Evolutionary conservation across 2,329 filamentous ascomycete genomes (phyloP).

Genomic region (Trichoderma sp.): DNA sequence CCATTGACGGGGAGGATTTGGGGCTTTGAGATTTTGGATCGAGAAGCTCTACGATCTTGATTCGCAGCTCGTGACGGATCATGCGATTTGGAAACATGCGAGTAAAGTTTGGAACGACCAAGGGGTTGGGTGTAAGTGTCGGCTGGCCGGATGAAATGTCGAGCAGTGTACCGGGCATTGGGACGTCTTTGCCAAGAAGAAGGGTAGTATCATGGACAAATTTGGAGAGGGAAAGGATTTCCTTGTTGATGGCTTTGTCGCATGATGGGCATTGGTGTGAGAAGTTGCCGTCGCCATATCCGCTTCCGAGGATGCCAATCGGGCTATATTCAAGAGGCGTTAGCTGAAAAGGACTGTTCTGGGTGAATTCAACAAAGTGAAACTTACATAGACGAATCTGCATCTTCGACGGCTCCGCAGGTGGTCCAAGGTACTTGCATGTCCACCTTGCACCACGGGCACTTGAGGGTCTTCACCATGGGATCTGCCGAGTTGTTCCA

Average conservation of each 20-base stretch:
- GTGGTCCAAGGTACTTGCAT: constrained; percentile 61
- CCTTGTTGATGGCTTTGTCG: constrained; percentile 49
- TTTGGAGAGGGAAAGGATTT: constrained; percentile 58
- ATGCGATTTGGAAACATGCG: constrained; percentile 59
- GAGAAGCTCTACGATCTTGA: constrained; percentile 42
- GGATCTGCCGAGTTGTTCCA: constrained; percentile 62
- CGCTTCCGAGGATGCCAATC: constrained; percentile 41
- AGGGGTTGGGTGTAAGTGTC: constrained; percentile 27
- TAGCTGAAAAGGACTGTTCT: background rate
- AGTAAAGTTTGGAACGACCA: constrained; percentile 25
- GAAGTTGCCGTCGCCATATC: constrained; percentile 60
- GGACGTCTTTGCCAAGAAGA: constrained; percentile 28
- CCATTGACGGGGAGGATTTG: constrained; percentile 40
- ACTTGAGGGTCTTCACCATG: constrained; percentile 48
- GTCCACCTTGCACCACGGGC: constrained; percentile 50
- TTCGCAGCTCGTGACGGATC: constrained; percentile 46
- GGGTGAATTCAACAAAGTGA: background rate
- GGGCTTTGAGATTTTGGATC: constrained; percentile 18
- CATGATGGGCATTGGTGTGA: constrained; percentile 51
- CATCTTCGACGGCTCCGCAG: constrained; percentile 37
- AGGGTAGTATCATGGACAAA: constrained; percentile 45
- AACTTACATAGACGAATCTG: background rate
- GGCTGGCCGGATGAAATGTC: constrained; percentile 52
- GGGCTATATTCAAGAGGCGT: background rate
- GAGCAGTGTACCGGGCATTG: constrained; percentile 69